phyloP scores from a whole-genome alignment of 306 rosid genomes.

The Malus orientalis region DNA sequence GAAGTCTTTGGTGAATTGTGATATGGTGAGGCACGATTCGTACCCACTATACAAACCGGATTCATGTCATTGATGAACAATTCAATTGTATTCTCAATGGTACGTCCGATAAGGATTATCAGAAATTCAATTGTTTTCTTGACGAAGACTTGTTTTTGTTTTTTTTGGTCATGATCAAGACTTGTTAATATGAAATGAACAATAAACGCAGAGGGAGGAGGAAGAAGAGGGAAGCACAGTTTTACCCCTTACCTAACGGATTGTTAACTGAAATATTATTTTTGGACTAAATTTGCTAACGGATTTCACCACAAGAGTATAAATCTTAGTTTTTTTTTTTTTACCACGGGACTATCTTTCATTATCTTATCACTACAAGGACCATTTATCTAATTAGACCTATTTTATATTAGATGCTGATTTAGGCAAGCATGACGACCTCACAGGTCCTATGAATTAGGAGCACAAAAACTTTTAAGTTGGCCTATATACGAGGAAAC shows the following conservation, averaged over 20 bases:
- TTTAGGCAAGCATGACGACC: no score
- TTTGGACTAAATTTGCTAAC: no score
- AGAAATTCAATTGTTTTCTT: conserved; percentile 53
- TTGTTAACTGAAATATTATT: no score
- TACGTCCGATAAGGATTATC: conserved; percentile 61
- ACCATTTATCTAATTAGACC: no score
- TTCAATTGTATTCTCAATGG: conserved; percentile 73
- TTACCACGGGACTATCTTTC: no score
- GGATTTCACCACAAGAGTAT: accelerated
- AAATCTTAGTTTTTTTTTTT: no score
- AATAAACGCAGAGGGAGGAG: no score
- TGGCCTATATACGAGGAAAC: background rate
- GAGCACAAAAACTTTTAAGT: background rate
- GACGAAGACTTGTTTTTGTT: background rate
- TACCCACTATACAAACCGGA: conserved; percentile 66
- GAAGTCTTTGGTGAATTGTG: conserved; percentile 60
- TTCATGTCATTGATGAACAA: conserved; percentile 85
- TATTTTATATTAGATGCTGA: no score
- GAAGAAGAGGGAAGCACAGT: no score
- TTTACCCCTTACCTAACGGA: no score
- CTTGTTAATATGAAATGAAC: background rate
- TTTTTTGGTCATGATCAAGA: no score
- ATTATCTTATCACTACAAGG: no score
- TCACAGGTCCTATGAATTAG: accelerated
- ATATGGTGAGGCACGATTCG: conserved; percentile 60